These are phyloP conservation scores for Microdochium nivale DNA, from an alignment of 2,329 filamentous ascomycete genomes.

Conservation along the genomic window DNA sequence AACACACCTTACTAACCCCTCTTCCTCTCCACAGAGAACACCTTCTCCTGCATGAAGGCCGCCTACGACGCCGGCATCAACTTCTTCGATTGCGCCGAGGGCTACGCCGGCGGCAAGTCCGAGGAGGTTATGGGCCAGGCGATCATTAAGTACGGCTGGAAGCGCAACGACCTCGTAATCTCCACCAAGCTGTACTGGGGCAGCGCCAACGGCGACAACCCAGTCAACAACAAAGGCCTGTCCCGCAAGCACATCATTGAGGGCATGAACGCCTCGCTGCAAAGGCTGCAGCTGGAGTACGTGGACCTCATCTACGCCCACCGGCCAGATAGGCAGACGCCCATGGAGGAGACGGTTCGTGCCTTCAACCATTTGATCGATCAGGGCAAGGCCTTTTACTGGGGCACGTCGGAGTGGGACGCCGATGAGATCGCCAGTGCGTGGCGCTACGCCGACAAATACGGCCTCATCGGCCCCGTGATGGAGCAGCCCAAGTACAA, in stretches of 20 bases:
- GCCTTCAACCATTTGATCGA: slow-evolving; percentile 64
- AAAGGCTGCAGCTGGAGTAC: slow-evolving; percentile 48
- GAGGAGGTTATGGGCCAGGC: slow-evolving; percentile 55
- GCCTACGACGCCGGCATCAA: slow-evolving; percentile 53
- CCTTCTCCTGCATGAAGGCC: slow-evolving; percentile 52
- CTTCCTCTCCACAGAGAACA: slow-evolving; percentile 34
- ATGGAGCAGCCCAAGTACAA: slow-evolving; percentile 63
- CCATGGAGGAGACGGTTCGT: slow-evolving; percentile 63
- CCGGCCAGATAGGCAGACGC: slow-evolving; percentile 57
- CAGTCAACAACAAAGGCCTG: slow-evolving; percentile 58
- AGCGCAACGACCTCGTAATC: slow-evolving; percentile 51
- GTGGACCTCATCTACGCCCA: slow-evolving; percentile 65
- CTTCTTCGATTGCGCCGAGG: slow-evolving; percentile 55
- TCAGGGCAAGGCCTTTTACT: slow-evolving; percentile 60
- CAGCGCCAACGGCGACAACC: slow-evolving; percentile 49
- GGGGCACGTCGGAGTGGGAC: slow-evolving; percentile 62
- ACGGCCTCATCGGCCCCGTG: slow-evolving; percentile 53
- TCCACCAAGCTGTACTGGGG: slow-evolving; percentile 39
- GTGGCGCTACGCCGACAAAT: slow-evolving; percentile 49
- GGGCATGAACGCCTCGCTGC: slow-evolving; percentile 50
- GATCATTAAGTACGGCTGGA: slow-evolving; percentile 52
- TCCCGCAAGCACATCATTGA: slow-evolving; percentile 64
- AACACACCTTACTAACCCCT: neutral
- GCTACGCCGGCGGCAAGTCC: slow-evolving; percentile 49
- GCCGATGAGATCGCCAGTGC: slow-evolving; percentile 58